These are phyloP conservation scores for Cnidoscolus chayamansa DNA, from an alignment of 441 rosid species.

Conservation along the genomic window DNA sequence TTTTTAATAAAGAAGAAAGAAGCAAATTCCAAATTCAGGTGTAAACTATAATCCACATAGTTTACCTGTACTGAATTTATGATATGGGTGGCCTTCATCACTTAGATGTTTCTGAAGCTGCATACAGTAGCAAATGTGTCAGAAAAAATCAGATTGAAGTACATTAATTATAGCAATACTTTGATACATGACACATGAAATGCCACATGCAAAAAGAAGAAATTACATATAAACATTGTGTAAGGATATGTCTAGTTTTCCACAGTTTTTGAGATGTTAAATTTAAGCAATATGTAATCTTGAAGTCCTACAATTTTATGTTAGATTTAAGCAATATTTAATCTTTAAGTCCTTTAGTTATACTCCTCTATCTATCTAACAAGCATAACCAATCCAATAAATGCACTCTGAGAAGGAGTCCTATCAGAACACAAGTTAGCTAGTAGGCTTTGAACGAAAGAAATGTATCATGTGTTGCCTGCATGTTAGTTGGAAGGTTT, in stretches of 20 bases:
- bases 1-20: neutral
- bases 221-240: neutral
- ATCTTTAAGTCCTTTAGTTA: neutral
- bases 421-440: no score
- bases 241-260: neutral
- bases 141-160: conserved; percentile 8
- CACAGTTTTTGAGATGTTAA: neutral
- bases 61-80: conserved; percentile 88
- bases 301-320: neutral
- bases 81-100: conserved; percentile 71
- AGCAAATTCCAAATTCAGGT: neutral
- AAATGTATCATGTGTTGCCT: no score
- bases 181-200: neutral
- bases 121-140: conserved; percentile 11
- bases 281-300: neutral
- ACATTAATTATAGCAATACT: neutral
- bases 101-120: conserved; percentile 84
- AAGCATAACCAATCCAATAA: no score
- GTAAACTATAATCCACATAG: neutral
- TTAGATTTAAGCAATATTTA: neutral
- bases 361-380: neutral
- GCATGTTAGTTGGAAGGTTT: no score
- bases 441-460: no score
- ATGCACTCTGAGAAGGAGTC: no score
- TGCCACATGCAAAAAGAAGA: neutral